These are phyloP conservation scores for Theileria parva DNA, from an alignment of 169 alveolate genomes.

Conservation along the genomic window DNA sequence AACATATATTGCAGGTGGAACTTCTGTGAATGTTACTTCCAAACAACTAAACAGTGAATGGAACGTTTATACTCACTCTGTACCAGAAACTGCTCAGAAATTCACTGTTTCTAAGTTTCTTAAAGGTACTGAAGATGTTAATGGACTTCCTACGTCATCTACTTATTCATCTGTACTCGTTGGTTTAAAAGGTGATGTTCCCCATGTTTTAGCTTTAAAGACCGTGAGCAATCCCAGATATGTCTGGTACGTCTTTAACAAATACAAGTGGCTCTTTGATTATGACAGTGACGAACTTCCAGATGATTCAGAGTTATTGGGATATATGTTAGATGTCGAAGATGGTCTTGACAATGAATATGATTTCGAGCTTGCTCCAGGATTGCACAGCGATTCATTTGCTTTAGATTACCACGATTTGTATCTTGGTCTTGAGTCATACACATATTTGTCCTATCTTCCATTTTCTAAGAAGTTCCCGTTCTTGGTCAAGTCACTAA, in stretches of 20 bases:
- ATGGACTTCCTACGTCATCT: not conserved
- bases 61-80: not conserved
- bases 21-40: not conserved
- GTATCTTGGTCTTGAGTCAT: not conserved
- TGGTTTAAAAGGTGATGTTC: not conserved
- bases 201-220: not conserved
- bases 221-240: not conserved
- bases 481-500: slow-evolving; percentile 8
- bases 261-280: not conserved
- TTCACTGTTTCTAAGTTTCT: slow-evolving; percentile 3
- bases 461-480: not conserved
- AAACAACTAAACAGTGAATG: not conserved
- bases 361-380: not conserved
- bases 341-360: not conserved
- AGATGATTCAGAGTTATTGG: not conserved
- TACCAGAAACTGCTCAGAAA: not conserved
- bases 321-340: not conserved
- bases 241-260: slow-evolving; percentile 1
- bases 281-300: not conserved
- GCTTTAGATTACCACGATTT: not conserved
- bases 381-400: not conserved
- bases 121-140: not conserved
- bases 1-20: not conserved
- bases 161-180: not conserved
- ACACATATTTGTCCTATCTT: not conserved